Base-by-base conservation (phyloP, 805 yeast genomes). In the Saccharomycopsis sp. region DNA sequence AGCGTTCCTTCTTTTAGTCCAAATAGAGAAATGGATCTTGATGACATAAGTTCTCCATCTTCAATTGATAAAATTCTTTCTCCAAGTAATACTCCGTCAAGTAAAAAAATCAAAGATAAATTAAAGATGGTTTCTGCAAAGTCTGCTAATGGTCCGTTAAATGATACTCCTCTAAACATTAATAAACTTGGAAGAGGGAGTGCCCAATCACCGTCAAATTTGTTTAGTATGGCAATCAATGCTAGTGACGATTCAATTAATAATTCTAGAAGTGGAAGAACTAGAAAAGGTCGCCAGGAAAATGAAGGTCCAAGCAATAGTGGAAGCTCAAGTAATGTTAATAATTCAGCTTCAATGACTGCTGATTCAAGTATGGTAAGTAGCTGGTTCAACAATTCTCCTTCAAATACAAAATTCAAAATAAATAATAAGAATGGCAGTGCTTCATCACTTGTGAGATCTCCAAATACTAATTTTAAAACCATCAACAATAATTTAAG, bases 181-280 rank as follows among this genome's bases (percentile, higher is more conserved):
- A 23, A 21, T n/a, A n/a, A n/a, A n/a, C n/a, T n/a, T n/a, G n/a
- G n/a, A n/a, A n/a, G n/a, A n/a, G n/a, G n/a, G n/a, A n/a, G n/a
- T n/a, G n/a, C n/a, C n/a, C n/a, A n/a, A n/a, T n/a, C n/a, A n/a
- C n/a, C n/a, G n/a, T 27, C 27, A 21, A 34, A 33, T 5, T n/a
- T 42, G 31, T 36, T 40, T 34, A 38, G 26, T 26, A n/a, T 42
- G 20, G 20, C 23, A 8, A 40, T 27, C 3, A 43, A 43, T 28
- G 43, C 34, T 14, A 40, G 44, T 20, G 47, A 43, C 17, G 47
- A 43, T 29, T 43, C 47, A 5, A 43, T 43, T 21, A 31, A 38
- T 27, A 35, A 31, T 20, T n/a, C 30, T 5, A 15, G 43, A 20
- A 15, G 20, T 14, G 12, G n/a, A 18, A 26, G n/a, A 31, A 8